Base-by-base conservation (phyloP, 805 yeast species). In the Candida yuanshanica region DNA sequence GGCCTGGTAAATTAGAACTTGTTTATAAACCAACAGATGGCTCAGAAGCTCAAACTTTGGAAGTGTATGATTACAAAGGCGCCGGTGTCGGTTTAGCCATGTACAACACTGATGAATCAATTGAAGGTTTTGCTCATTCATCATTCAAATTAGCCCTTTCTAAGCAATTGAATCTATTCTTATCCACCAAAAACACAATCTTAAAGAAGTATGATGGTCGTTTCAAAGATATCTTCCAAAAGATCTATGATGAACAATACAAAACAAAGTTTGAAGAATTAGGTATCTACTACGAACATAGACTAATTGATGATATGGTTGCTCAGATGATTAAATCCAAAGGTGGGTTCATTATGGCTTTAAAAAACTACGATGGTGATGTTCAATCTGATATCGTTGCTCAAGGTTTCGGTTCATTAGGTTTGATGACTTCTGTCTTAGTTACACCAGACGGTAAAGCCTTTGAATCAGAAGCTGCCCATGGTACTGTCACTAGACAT, bases 401-500 rank as follows among this genome's bases (percentile, higher is more conserved):
- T 4, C 93, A 84, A 65, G 93, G 93, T 35, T 84, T 84, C 50
- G 93, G 93, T 20, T 83, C 91, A 3, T 68, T 84, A 49, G 93
- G 93, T 40, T 71, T 84, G 49, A 84, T 84, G 93, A 83, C 93
- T 9, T 84, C 93, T 10, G 86, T 80, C 32, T 72, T 84, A 49
- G 79, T 83, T 68, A 81, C 91, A 14, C 90, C 91, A 39, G 91
- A 84, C 64, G 93, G 93, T 33, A 81, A 82, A 60, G 78, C 89
- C n/a, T 84, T 81, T 53, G 93, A 84, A 68, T 72, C 84, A 45
- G 93, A 84, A 63, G 91, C 91, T 45, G 93, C 93, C 25, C 93
- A 84, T 57, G 93, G 93, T 53, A 84, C 93, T 14, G 93, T 84
- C 48, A 84, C 93, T 24, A 80, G 93, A 75, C 93, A 84, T 59